Percentiles rank a stretch among this genome's conserved stretches.
Evolutionary conservation across 305 asterid genomes (phyloP).

Genomic region (Fraxinus latifolia): DNA sequence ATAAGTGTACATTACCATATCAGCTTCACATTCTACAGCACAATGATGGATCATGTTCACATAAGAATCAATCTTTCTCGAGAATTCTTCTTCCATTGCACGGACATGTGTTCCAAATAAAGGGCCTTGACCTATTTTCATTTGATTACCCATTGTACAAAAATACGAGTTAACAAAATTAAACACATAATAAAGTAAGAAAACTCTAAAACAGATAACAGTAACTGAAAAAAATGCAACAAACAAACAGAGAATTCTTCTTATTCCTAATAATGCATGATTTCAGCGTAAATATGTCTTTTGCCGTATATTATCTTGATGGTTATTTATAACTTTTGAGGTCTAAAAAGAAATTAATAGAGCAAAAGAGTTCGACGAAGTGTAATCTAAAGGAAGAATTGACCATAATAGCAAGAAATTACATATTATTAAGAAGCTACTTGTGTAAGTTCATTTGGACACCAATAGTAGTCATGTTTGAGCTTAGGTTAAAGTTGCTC

Average conservation of each 20-base stretch:
- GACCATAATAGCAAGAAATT: neutral
- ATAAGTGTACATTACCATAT: slow-evolving; percentile 46
- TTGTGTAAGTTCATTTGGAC: neutral
- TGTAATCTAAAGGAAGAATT: neutral
- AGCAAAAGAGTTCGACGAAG: neutral
- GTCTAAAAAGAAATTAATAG: neutral
- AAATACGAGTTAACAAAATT: slow-evolving; percentile 14
- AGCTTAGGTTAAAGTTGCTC: neutral
- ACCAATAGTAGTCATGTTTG: neutral
- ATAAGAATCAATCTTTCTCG: slow-evolving; percentile 46
- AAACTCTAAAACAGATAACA: neutral
- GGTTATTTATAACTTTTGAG: neutral
- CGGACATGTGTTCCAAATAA: slow-evolving; percentile 51
- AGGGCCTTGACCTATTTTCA: slow-evolving; percentile 50
- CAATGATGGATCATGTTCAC: slow-evolving; percentile 45
- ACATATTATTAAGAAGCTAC: neutral
- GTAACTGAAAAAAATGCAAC: neutral
- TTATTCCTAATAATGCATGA: neutral
- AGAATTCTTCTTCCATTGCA: slow-evolving; percentile 57
- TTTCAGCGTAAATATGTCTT: neutral
- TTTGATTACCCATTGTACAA: slow-evolving; percentile 65
- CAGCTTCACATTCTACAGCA: slow-evolving; percentile 49
- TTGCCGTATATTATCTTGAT: neutral
- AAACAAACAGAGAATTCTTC: neutral
- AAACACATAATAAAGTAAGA: neutral